Evolutionary conservation across 2,329 filamentous ascomycete species (phyloP), one percentile per base, ranked within the genome.

Genomic region (Ophidiomyces ophidiicola): DNA sequence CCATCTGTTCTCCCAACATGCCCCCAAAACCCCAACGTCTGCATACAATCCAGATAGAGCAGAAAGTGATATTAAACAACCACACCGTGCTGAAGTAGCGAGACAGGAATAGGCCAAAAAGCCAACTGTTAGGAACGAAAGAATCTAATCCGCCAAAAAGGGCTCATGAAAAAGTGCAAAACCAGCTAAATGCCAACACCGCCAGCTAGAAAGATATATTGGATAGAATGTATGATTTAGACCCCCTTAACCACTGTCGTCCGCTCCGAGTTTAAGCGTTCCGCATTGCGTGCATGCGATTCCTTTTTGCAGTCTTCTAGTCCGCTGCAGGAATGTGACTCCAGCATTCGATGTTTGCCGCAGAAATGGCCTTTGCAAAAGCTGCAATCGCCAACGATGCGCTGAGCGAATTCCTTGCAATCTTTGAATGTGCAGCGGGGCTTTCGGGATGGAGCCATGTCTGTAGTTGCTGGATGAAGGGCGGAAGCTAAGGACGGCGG

Each of bases 221-320:
- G n/a, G n/a, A n/a, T 26, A 7, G 24, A 11, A 12, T 14, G 17
- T 19, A 23, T 33, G 12, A 26, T 23, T 55, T 74, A 94, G 60
- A 93, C 80, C 46, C 87, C 87, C 65, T 82, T 87, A 66, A 96
- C 90, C 53, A 92, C 86, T 48, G 88, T 81, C 32, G 90, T 98
- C 57, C 88, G 74, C 71, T 98, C 88, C 42, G 79, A 76, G 63
- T 94, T 84, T 57, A 98, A 70, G 67, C 92, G 87, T 49, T 86
- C 82, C 44, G 85, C 83, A 61, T 98, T 98, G 50, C 86, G 78
- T 61, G 92, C 85, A 64, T 94, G 85, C 33, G 84, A 88, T 62
- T 94, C 86, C 70, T 93, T 90, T 73, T 94, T 94, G 73, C 88
- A 94, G 66, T 94, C 83, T 69, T 96, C 90, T 42, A 98, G 70